Evolutionary conservation across 2,329 filamentous ascomycete species (phyloP), one percentile per base, ranked within the genome.

Genomic region (Paecilomyces niveus): DNA sequence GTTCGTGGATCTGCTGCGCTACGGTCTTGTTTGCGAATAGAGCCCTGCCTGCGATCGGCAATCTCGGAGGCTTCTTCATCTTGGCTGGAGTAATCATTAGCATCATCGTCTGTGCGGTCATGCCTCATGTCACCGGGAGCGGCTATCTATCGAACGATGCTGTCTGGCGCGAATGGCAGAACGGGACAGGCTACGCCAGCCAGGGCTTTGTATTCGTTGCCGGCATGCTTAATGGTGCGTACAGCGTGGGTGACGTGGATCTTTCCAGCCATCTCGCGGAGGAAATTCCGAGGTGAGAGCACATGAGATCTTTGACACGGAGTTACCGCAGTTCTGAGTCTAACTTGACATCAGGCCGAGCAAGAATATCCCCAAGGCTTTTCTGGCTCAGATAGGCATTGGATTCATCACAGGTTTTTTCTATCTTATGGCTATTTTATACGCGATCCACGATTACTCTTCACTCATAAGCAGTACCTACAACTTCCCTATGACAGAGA

Each of bases 191-290:
- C 24, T 74, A 72, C 58, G 61, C 66, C 1, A 80, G 75, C 56
- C 76, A 83, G 52, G 84, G 84, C 15, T 82, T 88, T n/a, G 84
- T 85, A 1, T 88, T 89, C 62, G 73, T 87, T 26, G 75, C 83
- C 0, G 85, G 86, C 18, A 86, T 88, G 69, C 76, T 89, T 24
- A 90, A 90, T 64, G 87, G 86, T 10, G 87, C 87, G 2, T 90
- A 84, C 67, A 82, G 83, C 52, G 83, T 89, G 10, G 88, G 86
- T 6, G 83, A 84, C 1, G 83, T 85, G 0, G 87, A 90, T 66
- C 83, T 84, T 54, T 82, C 85, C 1, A 83, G 83, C 1, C 87
- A 89, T 67, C 69, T 88, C 49, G 82, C 84, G 0, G 86, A 89
- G 68, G 86, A 89, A 68, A 86, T 88, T 49, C 84, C 75, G 10